These are phyloP conservation scores for Chrysosporium queenslandicum DNA, from an alignment of 2,329 filamentous ascomycete genomes.

Conservation along the genomic window DNA sequence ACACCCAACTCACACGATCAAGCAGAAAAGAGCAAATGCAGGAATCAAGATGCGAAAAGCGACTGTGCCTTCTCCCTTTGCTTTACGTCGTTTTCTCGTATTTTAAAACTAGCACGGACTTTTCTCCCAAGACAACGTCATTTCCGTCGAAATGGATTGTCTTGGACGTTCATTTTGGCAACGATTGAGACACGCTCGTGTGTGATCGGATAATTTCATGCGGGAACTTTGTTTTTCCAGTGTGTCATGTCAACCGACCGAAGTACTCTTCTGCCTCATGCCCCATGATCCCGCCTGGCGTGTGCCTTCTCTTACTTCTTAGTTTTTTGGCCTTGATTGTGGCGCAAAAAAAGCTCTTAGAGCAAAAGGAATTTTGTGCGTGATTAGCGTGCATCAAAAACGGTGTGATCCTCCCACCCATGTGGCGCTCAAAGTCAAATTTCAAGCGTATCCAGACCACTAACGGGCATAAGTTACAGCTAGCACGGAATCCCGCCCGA, in stretches of 20 bases:
- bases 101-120: constrained; percentile 8
- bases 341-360: neutral
- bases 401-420: neutral
- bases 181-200: neutral
- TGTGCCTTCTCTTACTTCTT: no score
- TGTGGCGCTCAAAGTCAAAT: neutral
- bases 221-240: neutral
- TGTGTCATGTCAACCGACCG: no score
- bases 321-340: no score
- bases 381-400: neutral
- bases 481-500: neutral
- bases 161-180: constrained; percentile 4
- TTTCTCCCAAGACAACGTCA: constrained; percentile 7
- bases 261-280: no score
- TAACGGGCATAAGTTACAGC: neutral
- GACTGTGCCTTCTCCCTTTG: neutral
- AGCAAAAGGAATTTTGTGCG: neutral
- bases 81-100: no score
- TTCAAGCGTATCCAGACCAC: no score
- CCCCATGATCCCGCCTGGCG: no score
- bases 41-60: neutral
- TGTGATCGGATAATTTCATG: neutral
- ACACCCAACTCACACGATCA: neutral
- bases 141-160: constrained; percentile 10
- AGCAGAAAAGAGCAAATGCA: neutral